Percentiles rank a stretch among this genome's conserved stretches.
These are phyloP conservation scores for Yamadazyma scolyti DNA, from an alignment of 805 yeast species.

Conservation along the genomic window DNA sequence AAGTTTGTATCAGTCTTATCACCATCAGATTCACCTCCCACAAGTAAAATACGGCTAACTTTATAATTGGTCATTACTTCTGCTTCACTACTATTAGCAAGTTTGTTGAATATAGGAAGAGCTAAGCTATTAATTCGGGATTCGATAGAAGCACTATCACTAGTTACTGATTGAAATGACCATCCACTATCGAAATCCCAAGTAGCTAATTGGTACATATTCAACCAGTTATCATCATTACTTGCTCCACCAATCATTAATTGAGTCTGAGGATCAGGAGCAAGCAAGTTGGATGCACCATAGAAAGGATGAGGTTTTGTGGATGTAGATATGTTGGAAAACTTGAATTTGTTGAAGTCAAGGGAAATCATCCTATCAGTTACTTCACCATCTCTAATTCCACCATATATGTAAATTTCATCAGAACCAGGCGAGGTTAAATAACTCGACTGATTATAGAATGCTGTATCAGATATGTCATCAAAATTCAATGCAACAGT, in stretches of 20 bases:
- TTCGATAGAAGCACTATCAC: conserved; percentile 34
- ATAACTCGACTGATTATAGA: conserved; percentile 35
- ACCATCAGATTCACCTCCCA: conserved; percentile 54
- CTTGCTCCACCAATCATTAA: conserved; percentile 67
- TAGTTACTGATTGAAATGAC: conserved; percentile 46
- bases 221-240: conserved; percentile 57
- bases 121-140: conserved; percentile 52
- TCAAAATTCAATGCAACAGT: conserved; percentile 14
- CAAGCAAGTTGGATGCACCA: conserved; percentile 44
- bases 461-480: conserved; percentile 24
- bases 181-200: conserved; percentile 68
- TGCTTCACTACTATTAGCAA: conserved; percentile 16
- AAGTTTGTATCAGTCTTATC: conserved; percentile 4
- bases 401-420: conserved; percentile 55
- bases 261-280: conserved; percentile 44
- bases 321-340: conserved; percentile 42
- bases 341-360: conserved; percentile 27
- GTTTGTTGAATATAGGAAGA: conserved; percentile 48
- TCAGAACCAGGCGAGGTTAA: conserved; percentile 35
- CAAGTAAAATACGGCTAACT: conserved; percentile 43
- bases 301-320: conserved; percentile 55
- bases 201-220: conserved; percentile 67
- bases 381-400: conserved; percentile 21
- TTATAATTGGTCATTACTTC: conserved; percentile 26
- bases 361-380: conserved; percentile 44